These are phyloP conservation scores for Umbelopsis isabellina DNA, from an alignment of 192 early-diverging fungal genomes.

Conservation along the genomic window DNA sequence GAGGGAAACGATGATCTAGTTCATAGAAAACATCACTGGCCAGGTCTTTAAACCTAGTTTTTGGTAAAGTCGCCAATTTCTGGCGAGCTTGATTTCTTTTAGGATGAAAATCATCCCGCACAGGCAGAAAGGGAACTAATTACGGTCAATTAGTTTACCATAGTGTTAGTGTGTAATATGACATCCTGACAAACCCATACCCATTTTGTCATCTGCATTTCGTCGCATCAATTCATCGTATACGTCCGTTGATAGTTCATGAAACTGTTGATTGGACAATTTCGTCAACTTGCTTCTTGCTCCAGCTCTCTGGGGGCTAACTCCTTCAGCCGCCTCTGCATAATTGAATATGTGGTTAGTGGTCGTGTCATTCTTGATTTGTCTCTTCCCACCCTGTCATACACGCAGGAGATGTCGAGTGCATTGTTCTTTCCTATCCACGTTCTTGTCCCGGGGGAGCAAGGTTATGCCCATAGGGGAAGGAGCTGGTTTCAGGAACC, in stretches of 20 bases:
- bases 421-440: background rate
- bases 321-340: slow-evolving; percentile 39
- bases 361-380: background rate
- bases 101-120: slow-evolving; percentile 88
- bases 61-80: slow-evolving; percentile 92
- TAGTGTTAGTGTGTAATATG: background rate
- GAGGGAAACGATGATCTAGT: slow-evolving; percentile 66
- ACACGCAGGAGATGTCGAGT: background rate
- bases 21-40: slow-evolving; percentile 87
- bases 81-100: slow-evolving; percentile 96
- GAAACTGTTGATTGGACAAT: slow-evolving; percentile 83
- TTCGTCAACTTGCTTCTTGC: slow-evolving; percentile 79
- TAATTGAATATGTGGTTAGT: background rate
- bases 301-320: slow-evolving; percentile 40
- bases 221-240: slow-evolving; percentile 91
- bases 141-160: background rate
- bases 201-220: slow-evolving; percentile 52
- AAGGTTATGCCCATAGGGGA: background rate
- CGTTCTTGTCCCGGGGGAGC: background rate
- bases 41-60: slow-evolving; percentile 87
- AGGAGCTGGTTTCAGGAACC: no score
- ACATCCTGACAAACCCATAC: slow-evolving; percentile 41
- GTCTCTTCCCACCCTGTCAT: background rate
- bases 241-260: slow-evolving; percentile 94
- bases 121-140: slow-evolving; percentile 79